Conservation (phyloP, 1,284 basidiomycete genomes). For the Coniferiporia weirii region DNA sequence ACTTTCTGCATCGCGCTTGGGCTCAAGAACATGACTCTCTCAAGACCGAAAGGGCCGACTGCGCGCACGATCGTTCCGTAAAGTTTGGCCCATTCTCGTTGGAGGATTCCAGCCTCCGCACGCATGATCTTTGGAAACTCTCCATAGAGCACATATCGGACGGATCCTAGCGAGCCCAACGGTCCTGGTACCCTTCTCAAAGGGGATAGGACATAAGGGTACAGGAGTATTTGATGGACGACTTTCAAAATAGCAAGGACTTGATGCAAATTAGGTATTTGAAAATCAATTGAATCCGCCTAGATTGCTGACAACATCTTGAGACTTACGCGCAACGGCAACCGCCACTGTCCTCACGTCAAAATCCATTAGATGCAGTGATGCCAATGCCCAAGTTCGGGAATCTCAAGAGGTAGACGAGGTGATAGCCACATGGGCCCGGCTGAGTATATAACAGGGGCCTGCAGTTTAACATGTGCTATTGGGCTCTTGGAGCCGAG, state of each 20-base stretch:
- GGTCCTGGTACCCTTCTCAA: conserved; percentile 41
- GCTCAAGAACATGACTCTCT: conserved; percentile 39
- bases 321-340: background rate
- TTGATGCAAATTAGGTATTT: background rate
- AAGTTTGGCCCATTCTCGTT: conserved; percentile 41
- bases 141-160: conserved; percentile 33
- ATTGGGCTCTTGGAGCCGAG: too few species aligned
- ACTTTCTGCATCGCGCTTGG: conserved; percentile 41
- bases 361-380: background rate
- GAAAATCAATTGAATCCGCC: background rate
- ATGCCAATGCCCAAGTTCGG: background rate
- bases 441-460: too few species aligned
- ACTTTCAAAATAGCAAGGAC: conserved; percentile 17
- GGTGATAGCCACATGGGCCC: too few species aligned
- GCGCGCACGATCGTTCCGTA: conserved; percentile 39
- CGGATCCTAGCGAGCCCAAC: conserved; percentile 21
- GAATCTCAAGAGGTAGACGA: too few species aligned
- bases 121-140: conserved; percentile 31
- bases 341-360: background rate
- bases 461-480: too few species aligned
- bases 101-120: conserved; percentile 39
- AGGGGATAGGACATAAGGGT: conserved; percentile 38
- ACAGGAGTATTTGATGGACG: conserved; percentile 30
- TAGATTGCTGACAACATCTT: background rate
- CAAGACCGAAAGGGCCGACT: conserved; percentile 42